Conservation (phyloP, 306 rosid species). For the Fagus crenata region DNA sequence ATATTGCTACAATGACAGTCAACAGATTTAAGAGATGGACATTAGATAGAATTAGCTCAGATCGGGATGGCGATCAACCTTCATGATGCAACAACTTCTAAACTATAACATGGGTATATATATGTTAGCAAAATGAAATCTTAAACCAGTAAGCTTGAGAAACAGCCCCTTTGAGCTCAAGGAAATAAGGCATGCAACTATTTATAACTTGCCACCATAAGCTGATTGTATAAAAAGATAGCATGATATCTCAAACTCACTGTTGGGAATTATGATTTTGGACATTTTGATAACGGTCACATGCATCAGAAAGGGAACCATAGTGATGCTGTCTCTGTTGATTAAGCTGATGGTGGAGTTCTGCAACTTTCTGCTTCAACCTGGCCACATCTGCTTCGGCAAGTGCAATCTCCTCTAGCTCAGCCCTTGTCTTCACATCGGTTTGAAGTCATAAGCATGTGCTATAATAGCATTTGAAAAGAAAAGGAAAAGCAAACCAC, state of each 20-base stretch:
- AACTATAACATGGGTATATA: too few species aligned
- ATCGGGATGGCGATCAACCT: too few species aligned
- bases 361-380: slow-evolving; percentile 98
- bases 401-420: slow-evolving; percentile 98
- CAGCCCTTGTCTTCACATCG: slow-evolving; percentile 84
- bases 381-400: slow-evolving; percentile 99
- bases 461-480: slow-evolving; percentile 18
- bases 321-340: slow-evolving; percentile 94
- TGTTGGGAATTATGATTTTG: slow-evolving; percentile 78
- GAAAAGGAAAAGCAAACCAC: not conserved
- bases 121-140: too few species aligned
- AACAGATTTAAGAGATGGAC: too few species aligned
- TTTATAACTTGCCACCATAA: slow-evolving; percentile 12
- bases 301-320: slow-evolving; percentile 82
- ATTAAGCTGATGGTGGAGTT: slow-evolving; percentile 96
- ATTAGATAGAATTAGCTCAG: too few species aligned
- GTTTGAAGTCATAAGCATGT: slow-evolving; percentile 37
- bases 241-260: slow-evolving; percentile 55
- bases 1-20: too few species aligned
- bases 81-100: too few species aligned
- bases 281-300: slow-evolving; percentile 77
- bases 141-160: not conserved
- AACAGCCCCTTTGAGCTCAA: slow-evolving; percentile 1
- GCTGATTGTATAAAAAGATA: slow-evolving; percentile 8
- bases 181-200: not conserved